These are phyloP conservation scores for Boletus rubescentipes DNA, from an alignment of 768 basidiomycete species.

Conservation along the genomic window DNA sequence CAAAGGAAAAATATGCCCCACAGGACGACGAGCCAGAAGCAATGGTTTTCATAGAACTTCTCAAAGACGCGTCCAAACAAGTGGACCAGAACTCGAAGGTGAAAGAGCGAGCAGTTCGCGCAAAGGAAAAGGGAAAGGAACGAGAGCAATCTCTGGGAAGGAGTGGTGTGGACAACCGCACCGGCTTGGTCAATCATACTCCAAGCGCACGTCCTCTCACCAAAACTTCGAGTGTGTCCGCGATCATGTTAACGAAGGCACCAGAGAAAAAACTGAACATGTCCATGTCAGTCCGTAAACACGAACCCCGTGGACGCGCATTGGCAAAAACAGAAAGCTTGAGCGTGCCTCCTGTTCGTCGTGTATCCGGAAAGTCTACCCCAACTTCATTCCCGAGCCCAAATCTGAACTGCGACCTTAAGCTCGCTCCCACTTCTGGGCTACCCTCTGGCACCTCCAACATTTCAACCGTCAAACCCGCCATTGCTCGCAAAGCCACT, in stretches of 20 bases:
- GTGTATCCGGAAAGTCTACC: slow-evolving; percentile 14
- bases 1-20: slow-evolving; percentile 1
- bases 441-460: neutral
- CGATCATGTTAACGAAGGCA: slow-evolving; percentile 1
- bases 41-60: slow-evolving; percentile 22
- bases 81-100: slow-evolving; percentile 27
- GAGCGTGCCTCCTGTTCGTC: neutral
- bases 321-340: slow-evolving; percentile 9
- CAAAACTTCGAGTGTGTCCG: slow-evolving; percentile 18
- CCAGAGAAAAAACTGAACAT: neutral
- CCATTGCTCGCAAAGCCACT: neutral
- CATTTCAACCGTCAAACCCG: neutral
- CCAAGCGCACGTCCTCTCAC: slow-evolving; percentile 5
- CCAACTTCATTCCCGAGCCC: slow-evolving; percentile 10
- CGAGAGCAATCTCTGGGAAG: slow-evolving; percentile 1
- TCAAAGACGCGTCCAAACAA: slow-evolving; percentile 21
- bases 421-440: slow-evolving; percentile 1
- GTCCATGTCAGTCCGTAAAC: neutral
- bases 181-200: neutral
- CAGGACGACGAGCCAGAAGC: slow-evolving; percentile 26
- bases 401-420: slow-evolving; percentile 11
- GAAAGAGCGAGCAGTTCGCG: slow-evolving; percentile 22
- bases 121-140: slow-evolving; percentile 7
- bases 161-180: neutral
- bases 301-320: neutral